Conservation (phyloP, 208 protist genomes). For the Novymonas esmeraldas region DNA sequence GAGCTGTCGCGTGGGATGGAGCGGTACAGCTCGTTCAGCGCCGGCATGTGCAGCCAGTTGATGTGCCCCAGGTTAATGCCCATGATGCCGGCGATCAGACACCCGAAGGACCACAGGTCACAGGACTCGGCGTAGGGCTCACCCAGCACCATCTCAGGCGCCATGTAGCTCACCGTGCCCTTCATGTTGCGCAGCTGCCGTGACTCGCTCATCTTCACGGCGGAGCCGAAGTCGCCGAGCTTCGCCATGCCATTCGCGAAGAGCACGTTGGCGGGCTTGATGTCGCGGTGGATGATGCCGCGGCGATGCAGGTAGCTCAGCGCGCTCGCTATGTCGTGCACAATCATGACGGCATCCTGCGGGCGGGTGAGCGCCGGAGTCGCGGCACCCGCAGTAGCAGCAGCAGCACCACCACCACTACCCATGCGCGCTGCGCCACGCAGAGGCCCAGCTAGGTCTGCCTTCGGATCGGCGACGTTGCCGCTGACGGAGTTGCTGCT, state of each 20-base stretch:
- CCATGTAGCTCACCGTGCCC: conserved; percentile 85
- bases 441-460: not conserved
- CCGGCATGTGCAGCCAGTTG: conserved; percentile 64
- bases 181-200: conserved; percentile 71
- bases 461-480: conserved; percentile 8
- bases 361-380: conserved; percentile 23
- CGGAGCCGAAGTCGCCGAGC: conserved; percentile 80
- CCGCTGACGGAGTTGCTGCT: conserved; percentile 11
- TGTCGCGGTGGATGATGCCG: conserved; percentile 83
- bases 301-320: conserved; percentile 68
- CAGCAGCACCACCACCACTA: not conserved
- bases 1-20: conserved; percentile 45
- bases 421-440: not conserved
- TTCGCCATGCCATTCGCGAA: conserved; percentile 78
- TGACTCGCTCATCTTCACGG: conserved; percentile 48
- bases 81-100: conserved; percentile 76
- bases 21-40: conserved; percentile 65
- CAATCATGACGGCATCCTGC: conserved; percentile 60
- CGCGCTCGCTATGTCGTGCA: conserved; percentile 73
- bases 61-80: conserved; percentile 77
- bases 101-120: conserved; percentile 87
- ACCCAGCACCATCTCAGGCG: conserved; percentile 81
- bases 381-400: not conserved
- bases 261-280: conserved; percentile 86
- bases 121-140: conserved; percentile 82